A percentile compares a stretch with the other conserved stretches of the same genome.
Evolutionary conservation across 768 basidiomycete genomes (phyloP).

Genomic region (Scleroderma bovista): DNA sequence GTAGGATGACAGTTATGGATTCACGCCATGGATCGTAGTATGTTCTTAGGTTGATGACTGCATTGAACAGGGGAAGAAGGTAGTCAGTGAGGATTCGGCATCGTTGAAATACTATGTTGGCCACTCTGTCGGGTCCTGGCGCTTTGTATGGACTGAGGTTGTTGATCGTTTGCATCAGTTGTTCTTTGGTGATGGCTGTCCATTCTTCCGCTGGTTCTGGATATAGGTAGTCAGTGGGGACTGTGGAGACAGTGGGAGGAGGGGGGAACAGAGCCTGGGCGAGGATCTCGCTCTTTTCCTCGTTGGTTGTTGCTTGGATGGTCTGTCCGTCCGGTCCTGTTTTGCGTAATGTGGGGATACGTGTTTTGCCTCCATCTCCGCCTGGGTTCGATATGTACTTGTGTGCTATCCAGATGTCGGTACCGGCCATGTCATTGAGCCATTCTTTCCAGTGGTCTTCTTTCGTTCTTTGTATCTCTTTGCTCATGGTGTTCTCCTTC

Average conservation of each 20-base stretch:
- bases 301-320: constrained; percentile 7
- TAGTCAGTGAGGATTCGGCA: not conserved
- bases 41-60: constrained; percentile 5
- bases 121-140: constrained; percentile 23
- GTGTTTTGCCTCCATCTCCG: not conserved
- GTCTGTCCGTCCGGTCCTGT: not conserved
- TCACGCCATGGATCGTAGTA: no score
- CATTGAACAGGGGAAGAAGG: constrained; percentile 6
- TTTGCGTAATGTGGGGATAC: not conserved
- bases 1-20: no score
- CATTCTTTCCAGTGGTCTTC: constrained; percentile 16
- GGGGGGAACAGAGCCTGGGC: constrained; percentile 20
- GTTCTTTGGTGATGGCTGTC: constrained; percentile 1
- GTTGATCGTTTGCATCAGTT: constrained; percentile 5
- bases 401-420: constrained; percentile 21
- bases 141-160: constrained; percentile 16
- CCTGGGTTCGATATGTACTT: constrained; percentile 12
- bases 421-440: constrained; percentile 13
- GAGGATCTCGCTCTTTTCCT: constrained; percentile 16
- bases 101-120: constrained; percentile 19
- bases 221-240: constrained; percentile 1
- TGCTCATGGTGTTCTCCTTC: constrained; percentile 3
- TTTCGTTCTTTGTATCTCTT: constrained; percentile 16
- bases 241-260: constrained; percentile 2
- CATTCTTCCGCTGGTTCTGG: not conserved